Conservation (phyloP, 768 basidiomycete genomes). For the Boletus rubroflammeus region DNA sequence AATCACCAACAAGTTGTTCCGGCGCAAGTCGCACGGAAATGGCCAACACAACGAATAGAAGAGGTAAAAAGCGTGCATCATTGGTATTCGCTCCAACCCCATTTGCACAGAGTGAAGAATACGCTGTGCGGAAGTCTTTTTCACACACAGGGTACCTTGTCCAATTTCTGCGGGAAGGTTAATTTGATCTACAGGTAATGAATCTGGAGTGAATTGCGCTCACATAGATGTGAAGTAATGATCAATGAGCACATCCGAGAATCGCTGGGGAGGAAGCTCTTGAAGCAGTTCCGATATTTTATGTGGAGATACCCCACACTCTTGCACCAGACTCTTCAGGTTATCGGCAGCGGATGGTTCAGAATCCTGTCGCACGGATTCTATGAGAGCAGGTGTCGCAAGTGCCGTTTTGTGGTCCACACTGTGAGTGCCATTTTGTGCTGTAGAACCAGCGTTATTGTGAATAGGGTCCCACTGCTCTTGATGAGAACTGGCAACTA, state of each 20-base stretch:
- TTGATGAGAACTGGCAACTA: slow-evolving; percentile 39
- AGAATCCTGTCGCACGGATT: slow-evolving; percentile 40
- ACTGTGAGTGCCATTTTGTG: slow-evolving; percentile 24
- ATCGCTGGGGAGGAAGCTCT: slow-evolving; percentile 76
- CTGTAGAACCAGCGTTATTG: slow-evolving; percentile 8
- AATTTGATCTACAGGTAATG: neutral
- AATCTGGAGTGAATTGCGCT: slow-evolving; percentile 22
- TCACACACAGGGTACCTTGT: slow-evolving; percentile 91
- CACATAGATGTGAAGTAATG: slow-evolving; percentile 77
- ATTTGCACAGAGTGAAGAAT: slow-evolving; percentile 60
- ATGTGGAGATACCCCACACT: slow-evolving; percentile 89
- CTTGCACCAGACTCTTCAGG: slow-evolving; percentile 79
- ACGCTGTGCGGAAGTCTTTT: slow-evolving; percentile 71
- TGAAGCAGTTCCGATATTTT: slow-evolving; percentile 87
- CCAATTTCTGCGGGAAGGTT: slow-evolving; percentile 63
- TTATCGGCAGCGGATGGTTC: slow-evolving; percentile 70
- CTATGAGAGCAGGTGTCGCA: slow-evolving; percentile 34
- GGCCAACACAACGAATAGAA: slow-evolving; percentile 91
- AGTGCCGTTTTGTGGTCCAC: slow-evolving; percentile 28
- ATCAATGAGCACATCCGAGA: slow-evolving; percentile 76
- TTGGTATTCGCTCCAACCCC: slow-evolving; percentile 63
- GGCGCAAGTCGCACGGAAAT: slow-evolving; percentile 84
- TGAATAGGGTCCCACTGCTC: slow-evolving; percentile 27
- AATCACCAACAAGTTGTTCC: slow-evolving; percentile 78
- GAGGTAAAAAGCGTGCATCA: slow-evolving; percentile 80